Percentiles rank a stretch among this genome's conserved stretches.
Conservation (phyloP, 2,329 filamentous ascomycete genomes). For the Cercospora brassicicola region DNA sequence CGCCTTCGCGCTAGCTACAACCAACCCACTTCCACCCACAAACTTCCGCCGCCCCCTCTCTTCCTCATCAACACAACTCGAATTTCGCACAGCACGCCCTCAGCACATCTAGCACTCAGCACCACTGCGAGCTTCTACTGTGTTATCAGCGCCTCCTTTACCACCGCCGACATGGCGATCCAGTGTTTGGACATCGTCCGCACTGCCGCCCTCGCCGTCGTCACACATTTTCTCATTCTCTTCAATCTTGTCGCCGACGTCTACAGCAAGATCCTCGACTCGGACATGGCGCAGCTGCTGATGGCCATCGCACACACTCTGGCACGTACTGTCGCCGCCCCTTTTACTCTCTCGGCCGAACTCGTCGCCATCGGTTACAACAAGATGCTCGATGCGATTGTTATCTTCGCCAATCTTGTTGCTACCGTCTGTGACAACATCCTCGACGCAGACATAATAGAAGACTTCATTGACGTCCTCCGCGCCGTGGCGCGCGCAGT, state of each 20-base stretch:
- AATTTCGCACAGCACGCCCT: not conserved
- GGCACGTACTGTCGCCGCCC: not conserved
- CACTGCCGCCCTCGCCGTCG: not conserved
- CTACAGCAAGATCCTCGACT: not conserved
- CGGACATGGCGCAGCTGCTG: not conserved
- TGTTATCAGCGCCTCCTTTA: not conserved
- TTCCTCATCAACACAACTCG: not conserved
- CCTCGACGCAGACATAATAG: not conserved
- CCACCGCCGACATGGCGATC: not conserved
- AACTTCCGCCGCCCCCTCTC: not conserved
- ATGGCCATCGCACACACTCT: not conserved
- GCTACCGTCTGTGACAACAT: not conserved
- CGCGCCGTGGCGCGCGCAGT: not conserved
- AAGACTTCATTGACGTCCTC: not conserved
- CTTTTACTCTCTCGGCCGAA: not conserved
- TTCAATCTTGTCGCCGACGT: not conserved
- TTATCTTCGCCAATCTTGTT: not conserved
- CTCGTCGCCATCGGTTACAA: not conserved
- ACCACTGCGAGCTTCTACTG: not conserved
- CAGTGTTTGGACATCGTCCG: not conserved
- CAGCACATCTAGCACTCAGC: not conserved
- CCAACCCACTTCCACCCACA: not conserved
- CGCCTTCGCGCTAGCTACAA: not conserved
- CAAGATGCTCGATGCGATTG: not conserved
- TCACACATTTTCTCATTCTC: not conserved